Conservation (phyloP, 371 early-diverging fungal genomes). For the Phascolomyces articulosus region DNA sequence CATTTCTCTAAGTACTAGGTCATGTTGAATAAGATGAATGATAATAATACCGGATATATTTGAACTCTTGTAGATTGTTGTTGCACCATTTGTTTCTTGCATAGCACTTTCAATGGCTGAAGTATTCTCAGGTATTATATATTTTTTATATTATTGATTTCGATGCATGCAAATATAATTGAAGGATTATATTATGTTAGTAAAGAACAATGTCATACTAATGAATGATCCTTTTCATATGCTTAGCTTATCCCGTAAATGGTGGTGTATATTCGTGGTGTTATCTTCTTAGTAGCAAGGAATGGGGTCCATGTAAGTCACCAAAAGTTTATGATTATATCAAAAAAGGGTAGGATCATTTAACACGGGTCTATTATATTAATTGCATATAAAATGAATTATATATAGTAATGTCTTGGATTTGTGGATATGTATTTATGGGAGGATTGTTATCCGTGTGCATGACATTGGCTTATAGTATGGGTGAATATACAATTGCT, state of each 20-base stretch:
- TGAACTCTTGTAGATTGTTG: constrained; percentile 43
- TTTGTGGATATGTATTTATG: constrained; percentile 37
- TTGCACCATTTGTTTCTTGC: constrained; percentile 36
- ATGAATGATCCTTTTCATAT: too few relatives aligned
- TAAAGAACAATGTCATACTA: too few relatives aligned
- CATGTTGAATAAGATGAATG: too few relatives aligned
- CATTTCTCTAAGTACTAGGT: too few relatives aligned
- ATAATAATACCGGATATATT: too few relatives aligned
- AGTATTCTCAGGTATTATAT: constrained; percentile 28
- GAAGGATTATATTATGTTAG: too few relatives aligned
- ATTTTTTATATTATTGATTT: too few relatives aligned
- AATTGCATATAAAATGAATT: background rate
- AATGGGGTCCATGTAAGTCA: constrained; percentile 48
- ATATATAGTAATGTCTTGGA: constrained; percentile 42
- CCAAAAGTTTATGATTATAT: background rate
- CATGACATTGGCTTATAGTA: constrained; percentile 37
- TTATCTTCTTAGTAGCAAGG: constrained; percentile 30
- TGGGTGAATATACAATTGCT: constrained; percentile 28
- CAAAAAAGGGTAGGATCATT: background rate
- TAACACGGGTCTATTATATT: too few relatives aligned
- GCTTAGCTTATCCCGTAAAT: constrained; percentile 31
- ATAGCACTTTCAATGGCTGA: constrained; percentile 46
- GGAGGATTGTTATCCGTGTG: constrained; percentile 26
- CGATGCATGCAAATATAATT: too few relatives aligned
- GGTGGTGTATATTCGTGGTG: constrained; percentile 43